A percentile compares a stretch with the other conserved stretches of the same genome.
Evolutionary conservation across 345 rosid species (phyloP).

Genomic region (Anacardium occidentale): DNA sequence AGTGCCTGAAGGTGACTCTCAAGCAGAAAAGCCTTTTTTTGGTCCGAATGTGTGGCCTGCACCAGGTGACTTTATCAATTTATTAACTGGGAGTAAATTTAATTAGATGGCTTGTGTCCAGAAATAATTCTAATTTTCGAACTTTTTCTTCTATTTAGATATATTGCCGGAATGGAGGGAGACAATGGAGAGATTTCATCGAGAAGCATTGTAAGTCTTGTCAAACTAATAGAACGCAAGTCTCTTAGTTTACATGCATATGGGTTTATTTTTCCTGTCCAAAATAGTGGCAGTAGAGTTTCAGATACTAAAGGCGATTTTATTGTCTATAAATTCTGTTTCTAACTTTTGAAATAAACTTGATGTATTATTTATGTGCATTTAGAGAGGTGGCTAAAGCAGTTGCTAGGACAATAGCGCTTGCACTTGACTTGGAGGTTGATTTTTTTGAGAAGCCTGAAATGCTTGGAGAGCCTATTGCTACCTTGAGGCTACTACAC

Average conservation of each 20-base stretch:
- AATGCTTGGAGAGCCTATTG: conserved; percentile 77
- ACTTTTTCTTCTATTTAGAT: conserved; percentile 32
- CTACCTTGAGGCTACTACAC: conserved; percentile 61
- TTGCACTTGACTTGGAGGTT: conserved; percentile 67
- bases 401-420: conserved; percentile 66
- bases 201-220: conserved; percentile 59
- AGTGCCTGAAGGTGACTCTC: conserved; percentile 63
- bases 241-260: neutral
- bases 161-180: conserved; percentile 77
- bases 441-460: conserved; percentile 74
- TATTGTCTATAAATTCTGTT: neutral
- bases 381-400: conserved; percentile 57
- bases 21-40: conserved; percentile 64
- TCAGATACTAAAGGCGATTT: neutral
- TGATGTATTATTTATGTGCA: conserved; percentile 10
- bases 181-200: conserved; percentile 79
- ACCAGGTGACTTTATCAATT: conserved; percentile 34
- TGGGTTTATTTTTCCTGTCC: neutral
- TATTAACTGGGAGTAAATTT: neutral
- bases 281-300: neutral
- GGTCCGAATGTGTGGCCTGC: conserved; percentile 87
- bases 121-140: neutral
- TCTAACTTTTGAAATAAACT: neutral
- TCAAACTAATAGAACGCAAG: neutral
- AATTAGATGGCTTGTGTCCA: neutral